phyloP scores from a whole-genome alignment of 768 basidiomycete genomes.

The Amanita jacksonii region DNA sequence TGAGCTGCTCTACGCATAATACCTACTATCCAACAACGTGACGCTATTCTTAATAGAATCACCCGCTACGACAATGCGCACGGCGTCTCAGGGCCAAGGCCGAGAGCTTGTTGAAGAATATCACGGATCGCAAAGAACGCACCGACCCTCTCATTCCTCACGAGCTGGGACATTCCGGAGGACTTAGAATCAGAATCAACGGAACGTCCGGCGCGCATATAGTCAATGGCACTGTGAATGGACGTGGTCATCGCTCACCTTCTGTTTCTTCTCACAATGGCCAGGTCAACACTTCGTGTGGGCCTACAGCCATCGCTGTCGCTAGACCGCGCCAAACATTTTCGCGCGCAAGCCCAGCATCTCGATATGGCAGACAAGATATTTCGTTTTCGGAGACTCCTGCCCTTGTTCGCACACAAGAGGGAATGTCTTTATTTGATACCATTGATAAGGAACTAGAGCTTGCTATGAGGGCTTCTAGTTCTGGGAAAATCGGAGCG shows the following conservation, averaged over 20 bases:
- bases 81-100: slow-evolving; percentile 77
- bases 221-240: slow-evolving; percentile 6
- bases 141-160: slow-evolving; percentile 58
- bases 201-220: neutral
- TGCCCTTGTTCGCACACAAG: slow-evolving; percentile 59
- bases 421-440: slow-evolving; percentile 63
- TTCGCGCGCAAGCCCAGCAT: slow-evolving; percentile 3
- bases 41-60: slow-evolving; percentile 59
- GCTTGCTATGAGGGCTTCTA: neutral
- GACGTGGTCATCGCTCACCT: neutral
- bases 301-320: neutral
- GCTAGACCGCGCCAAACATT: neutral
- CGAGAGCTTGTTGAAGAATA: slow-evolving; percentile 75
- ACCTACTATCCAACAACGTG: neutral
- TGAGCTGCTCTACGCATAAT: slow-evolving; percentile 28
- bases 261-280: neutral
- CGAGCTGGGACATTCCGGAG: slow-evolving; percentile 17
- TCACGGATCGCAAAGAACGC: slow-evolving; percentile 83
- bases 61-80: slow-evolving; percentile 80
- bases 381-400: slow-evolving; percentile 54
- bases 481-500: neutral
- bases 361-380: slow-evolving; percentile 24
- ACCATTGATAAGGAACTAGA: slow-evolving; percentile 49
- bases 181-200: slow-evolving; percentile 8
- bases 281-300: neutral